Evolutionary conservation across 768 basidiomycete species (phyloP).

Genomic region (Lactarius hengduanensis): DNA sequence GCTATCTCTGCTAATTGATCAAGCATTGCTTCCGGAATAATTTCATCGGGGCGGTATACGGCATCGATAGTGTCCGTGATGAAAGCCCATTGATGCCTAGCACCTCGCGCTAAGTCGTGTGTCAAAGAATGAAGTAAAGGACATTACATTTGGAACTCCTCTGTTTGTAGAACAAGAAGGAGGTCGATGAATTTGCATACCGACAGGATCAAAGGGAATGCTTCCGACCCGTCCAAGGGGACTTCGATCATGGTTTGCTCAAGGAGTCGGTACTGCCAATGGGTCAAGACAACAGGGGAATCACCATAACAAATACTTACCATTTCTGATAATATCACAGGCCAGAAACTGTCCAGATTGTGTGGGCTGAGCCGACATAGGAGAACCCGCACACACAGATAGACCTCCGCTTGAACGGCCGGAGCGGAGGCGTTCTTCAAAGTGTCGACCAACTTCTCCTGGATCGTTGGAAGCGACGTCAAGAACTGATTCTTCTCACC

Average conservation of each 20-base stretch:
- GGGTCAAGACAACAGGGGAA: neutral
- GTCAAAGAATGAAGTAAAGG: neutral
- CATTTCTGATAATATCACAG: constrained; percentile 89
- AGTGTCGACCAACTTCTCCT: constrained; percentile 95
- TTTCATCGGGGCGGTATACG: constrained; percentile 80
- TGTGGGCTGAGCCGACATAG: constrained; percentile 88
- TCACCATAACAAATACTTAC: constrained; percentile 42
- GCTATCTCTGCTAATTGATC: constrained; percentile 87
- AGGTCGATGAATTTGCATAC: constrained; percentile 95
- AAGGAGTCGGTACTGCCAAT: constrained; percentile 77
- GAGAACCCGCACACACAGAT: constrained; percentile 87
- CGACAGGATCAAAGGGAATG: constrained; percentile 76
- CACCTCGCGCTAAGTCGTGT: constrained; percentile 7
- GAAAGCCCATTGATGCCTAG: constrained; percentile 97
- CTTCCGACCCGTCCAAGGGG: constrained; percentile 82
- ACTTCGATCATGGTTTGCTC: constrained; percentile 71
- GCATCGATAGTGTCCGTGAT: constrained; percentile 97
- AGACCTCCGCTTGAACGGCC: constrained; percentile 90
- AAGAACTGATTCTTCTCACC: constrained; percentile 92
- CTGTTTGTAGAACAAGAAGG: constrained; percentile 88
- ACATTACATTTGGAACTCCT: constrained; percentile 92
- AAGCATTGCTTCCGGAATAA: constrained; percentile 83
- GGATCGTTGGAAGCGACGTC: constrained; percentile 86
- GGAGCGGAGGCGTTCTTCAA: constrained; percentile 77
- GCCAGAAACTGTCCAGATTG: constrained; percentile 96